phyloP scores from a whole-genome alignment of 257 asterid species.

The Knoxia roxburghii region DNA sequence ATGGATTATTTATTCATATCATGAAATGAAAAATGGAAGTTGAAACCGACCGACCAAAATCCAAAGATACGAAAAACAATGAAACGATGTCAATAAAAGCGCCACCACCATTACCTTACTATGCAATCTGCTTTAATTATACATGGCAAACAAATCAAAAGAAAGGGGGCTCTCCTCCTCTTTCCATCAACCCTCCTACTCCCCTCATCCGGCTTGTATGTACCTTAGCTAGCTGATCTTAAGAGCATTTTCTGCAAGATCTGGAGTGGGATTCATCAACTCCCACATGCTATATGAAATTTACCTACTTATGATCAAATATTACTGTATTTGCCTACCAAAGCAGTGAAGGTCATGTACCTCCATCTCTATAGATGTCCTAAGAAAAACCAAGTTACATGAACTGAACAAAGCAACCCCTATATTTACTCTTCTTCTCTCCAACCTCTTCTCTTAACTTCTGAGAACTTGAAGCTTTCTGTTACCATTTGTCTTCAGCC shows the following conservation, averaged over 20 bases:
- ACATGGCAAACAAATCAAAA: no score
- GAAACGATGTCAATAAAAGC: no score
- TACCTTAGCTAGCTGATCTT: slow-evolving; percentile 3
- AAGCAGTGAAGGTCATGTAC: not conserved
- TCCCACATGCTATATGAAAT: not conserved
- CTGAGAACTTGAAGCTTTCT: not conserved
- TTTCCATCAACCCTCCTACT: no score
- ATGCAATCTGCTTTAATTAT: no score
- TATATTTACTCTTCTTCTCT: not conserved
- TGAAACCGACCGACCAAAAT: no score
- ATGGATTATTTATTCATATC: no score
- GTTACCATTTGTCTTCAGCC: slow-evolving; percentile 8
- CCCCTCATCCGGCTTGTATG: no score
- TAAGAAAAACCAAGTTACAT: not conserved
- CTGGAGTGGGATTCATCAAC: not conserved
- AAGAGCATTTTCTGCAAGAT: slow-evolving; percentile 4
- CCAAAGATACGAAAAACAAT: no score
- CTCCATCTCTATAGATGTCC: not conserved
- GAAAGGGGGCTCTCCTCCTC: no score
- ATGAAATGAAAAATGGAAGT: no score
- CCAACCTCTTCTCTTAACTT: not conserved
- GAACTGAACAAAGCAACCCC: not conserved
- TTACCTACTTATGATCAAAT: not conserved
- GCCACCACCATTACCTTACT: no score
- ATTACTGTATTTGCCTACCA: no score